Evolutionary conservation across 2,329 filamentous ascomycete species (phyloP).

Genomic region (Anisogramma anomala): DNA sequence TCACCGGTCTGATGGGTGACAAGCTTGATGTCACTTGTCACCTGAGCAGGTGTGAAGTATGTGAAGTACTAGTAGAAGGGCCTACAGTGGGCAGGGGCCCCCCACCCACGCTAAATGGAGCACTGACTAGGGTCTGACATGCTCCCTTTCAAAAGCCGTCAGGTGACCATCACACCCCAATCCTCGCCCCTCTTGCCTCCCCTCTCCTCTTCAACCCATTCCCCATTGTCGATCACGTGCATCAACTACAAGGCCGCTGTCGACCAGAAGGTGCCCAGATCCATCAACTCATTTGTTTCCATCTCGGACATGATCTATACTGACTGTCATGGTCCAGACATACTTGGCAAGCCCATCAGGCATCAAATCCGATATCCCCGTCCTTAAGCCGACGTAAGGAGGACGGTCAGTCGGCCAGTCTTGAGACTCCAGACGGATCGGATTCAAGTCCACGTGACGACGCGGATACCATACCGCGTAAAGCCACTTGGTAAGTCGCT

Average conservation of each 20-base stretch:
- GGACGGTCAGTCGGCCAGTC: too few species aligned
- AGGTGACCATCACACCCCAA: too few species aligned
- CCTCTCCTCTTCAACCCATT: background rate
- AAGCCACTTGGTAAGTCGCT: too few species aligned
- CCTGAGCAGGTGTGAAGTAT: background rate
- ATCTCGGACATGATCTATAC: background rate
- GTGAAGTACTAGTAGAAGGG: too few species aligned
- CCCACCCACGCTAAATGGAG: too few species aligned
- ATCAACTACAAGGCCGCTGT: background rate
- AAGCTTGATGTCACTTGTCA: conserved; percentile 4
- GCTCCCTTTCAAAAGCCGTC: background rate
- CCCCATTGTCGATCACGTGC: too few species aligned
- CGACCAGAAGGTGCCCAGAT: background rate
- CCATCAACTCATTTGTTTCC: background rate
- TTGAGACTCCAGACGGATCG: background rate
- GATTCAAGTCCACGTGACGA: background rate
- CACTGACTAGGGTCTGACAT: too few species aligned
- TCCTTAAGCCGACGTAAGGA: background rate
- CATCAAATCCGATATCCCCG: background rate
- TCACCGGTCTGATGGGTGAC: conserved; percentile 12
- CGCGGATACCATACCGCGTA: background rate
- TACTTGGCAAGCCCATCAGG: background rate
- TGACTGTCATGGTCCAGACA: background rate
- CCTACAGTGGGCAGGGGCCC: too few species aligned
- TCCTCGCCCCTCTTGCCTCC: background rate